Percentiles rank a stretch among this genome's conserved stretches.
Conservation (phyloP, 495 filamentous ascomycete genomes). For the Cairneyella variabilis region DNA sequence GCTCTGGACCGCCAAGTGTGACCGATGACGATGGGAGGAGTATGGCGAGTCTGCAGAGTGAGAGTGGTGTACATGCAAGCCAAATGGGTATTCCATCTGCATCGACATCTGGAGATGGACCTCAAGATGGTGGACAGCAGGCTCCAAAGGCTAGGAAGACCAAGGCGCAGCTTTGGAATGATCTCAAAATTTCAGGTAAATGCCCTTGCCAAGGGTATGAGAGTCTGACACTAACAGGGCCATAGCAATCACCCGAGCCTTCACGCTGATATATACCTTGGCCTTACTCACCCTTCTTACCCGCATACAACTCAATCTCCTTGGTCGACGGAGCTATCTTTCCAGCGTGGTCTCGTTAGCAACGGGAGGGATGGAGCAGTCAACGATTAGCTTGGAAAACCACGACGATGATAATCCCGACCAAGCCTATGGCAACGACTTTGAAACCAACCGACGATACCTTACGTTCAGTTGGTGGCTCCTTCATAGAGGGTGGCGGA, state of each 20-base stretch:
- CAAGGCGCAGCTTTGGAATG: slow-evolving; percentile 94
- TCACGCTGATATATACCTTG: slow-evolving; percentile 88
- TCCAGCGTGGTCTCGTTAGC: slow-evolving; percentile 90
- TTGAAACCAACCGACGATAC: slow-evolving; percentile 90
- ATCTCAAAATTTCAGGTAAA: slow-evolving; percentile 95
- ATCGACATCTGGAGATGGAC: slow-evolving; percentile 30
- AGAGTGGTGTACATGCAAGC: slow-evolving; percentile 75
- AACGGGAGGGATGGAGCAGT: slow-evolving; percentile 50
- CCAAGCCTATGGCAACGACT: slow-evolving; percentile 81
- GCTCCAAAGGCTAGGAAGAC: slow-evolving; percentile 60
- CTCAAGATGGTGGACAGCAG: slow-evolving; percentile 35
- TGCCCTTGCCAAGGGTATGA: slow-evolving; percentile 26
- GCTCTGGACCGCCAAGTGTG: slow-evolving; percentile 70
- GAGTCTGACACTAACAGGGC: background rate
- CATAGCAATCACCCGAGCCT: slow-evolving; percentile 81
- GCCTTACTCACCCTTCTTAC: slow-evolving; percentile 88
- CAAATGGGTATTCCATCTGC: slow-evolving; percentile 57
- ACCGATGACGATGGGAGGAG: slow-evolving; percentile 80
- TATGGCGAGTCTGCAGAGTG: slow-evolving; percentile 69
- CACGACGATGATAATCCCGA: slow-evolving; percentile 78
- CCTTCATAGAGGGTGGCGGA: slow-evolving; percentile 82
- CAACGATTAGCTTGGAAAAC: slow-evolving; percentile 82
- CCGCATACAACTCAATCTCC: slow-evolving; percentile 92
- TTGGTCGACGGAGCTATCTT: slow-evolving; percentile 91
- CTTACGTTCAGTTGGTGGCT: slow-evolving; percentile 98